phyloP scores from a whole-genome alignment of 2,329 filamentous ascomycete species.

The Ophiobolus disseminans region DNA sequence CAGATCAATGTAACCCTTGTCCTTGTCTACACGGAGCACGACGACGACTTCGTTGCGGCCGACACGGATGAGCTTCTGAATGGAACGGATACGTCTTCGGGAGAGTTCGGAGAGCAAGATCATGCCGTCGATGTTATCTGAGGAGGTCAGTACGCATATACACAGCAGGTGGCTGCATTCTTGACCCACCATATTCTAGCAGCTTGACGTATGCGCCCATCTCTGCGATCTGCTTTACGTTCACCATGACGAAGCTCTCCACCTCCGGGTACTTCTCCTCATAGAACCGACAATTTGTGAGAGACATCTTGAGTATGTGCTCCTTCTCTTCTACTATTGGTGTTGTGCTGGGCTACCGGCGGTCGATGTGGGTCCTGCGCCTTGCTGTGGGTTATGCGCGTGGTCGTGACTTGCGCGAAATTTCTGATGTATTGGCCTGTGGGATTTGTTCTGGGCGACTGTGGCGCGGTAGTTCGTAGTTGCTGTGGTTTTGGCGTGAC shows the following conservation, averaged over 20 bases:
- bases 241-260: conserved; percentile 99
- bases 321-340: conserved; percentile 16
- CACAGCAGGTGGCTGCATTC: neutral
- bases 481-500: conserved; percentile 20
- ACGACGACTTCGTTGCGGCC: conserved; percentile 98
- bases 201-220: conserved; percentile 99
- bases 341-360: conserved; percentile 16
- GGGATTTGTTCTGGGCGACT: neutral
- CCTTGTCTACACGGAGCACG: conserved; percentile 97
- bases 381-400: neutral
- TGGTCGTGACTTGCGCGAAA: neutral
- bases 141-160: conserved; percentile 8
- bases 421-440: neutral
- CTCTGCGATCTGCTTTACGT: conserved; percentile 99
- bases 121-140: conserved; percentile 99
- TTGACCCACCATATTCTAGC: conserved; percentile 74
- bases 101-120: conserved; percentile 97
- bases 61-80: conserved; percentile 98
- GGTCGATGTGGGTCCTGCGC: conserved; percentile 14
- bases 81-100: conserved; percentile 95
- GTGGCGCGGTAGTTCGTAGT: conserved; percentile 8
- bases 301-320: conserved; percentile 72
- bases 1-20: conserved; percentile 99
- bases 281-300: conserved; percentile 96
- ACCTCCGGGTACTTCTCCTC: conserved; percentile 98